Base-by-base conservation (phyloP, 371 early-diverging fungal species). In the Actinomucor elegans region DNA sequence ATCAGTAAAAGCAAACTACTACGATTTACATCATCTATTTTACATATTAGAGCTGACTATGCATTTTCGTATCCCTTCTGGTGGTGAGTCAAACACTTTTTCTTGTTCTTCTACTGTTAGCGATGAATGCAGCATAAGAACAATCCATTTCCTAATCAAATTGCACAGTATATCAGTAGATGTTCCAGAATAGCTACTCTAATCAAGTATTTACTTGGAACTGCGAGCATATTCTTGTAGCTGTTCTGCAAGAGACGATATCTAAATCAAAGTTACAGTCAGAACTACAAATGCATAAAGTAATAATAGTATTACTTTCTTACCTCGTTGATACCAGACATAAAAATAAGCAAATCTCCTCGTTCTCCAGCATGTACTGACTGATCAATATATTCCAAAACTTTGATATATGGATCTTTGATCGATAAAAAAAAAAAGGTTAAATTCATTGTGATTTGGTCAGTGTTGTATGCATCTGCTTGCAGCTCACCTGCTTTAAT, bases 251-350 rank as follows among this genome's bases (percentile, higher is more conserved):
- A 87, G 51, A 0, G 58, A 52, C 12, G 73, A 53, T 15, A 89
- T 89, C 69, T 71, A 31, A 33, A 6, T 27, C n/a, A 15, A 20
- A 1, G 18, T 20, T 29, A n/a, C n/a, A n/a, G n/a, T n/a, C n/a
- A n/a, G n/a, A n/a, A n/a, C n/a, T n/a, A n/a, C n/a, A n/a, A n/a
- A n/a, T n/a, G n/a, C n/a, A n/a, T 6, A 15, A 20, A 26, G 29
- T 36, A 1, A 23, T 9, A 12, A 26, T 24, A 7, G 0, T 23
- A 4, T 8, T 10, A 12, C n/a, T 32, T 12, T 5, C 21, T 42
- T 62, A 71, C 71, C 58, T 89, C 89, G 52, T 85, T 80, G 45
- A 86, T 82, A 9, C 89, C 89, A 14, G 83, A 79, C 69, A 87
- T 64, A 55, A 89, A 89, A 2, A 87, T 76, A 11, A 89, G 68